These are phyloP conservation scores for Aspergillus sclerotiicarbonarius DNA, from an alignment of 495 filamentous ascomycete species.

Conservation along the genomic window DNA sequence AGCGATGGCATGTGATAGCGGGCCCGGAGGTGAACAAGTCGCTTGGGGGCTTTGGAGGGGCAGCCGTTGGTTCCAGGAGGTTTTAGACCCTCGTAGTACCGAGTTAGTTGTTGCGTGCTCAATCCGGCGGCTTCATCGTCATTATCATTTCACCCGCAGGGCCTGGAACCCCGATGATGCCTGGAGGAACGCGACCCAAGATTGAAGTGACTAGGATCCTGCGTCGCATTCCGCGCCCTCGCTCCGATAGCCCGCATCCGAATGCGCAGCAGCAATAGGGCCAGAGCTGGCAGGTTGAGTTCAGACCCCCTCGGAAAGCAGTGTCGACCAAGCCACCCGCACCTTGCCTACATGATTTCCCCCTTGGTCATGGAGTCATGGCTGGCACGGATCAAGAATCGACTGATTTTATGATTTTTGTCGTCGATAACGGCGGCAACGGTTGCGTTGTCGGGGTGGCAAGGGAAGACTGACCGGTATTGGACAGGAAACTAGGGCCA, in stretches of 20 bases:
- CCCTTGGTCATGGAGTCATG: slow-evolving; percentile 7
- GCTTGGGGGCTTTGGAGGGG: background rate
- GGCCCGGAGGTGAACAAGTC: slow-evolving; percentile 8
- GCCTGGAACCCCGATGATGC: background rate
- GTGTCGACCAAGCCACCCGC: background rate
- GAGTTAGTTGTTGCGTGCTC: background rate
- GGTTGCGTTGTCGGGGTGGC: slow-evolving; percentile 18
- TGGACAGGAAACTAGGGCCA: background rate
- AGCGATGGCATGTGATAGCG: slow-evolving; percentile 22
- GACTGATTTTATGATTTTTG: slow-evolving; percentile 4
- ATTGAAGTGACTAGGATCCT: background rate
- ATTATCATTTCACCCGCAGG: background rate
- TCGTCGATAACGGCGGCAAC: background rate
- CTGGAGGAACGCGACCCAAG: background rate
- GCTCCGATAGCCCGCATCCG: slow-evolving; percentile 13
- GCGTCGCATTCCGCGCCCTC: background rate
- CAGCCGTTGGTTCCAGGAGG: background rate
- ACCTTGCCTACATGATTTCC: background rate
- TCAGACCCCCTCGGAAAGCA: background rate
- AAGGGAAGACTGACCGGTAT: background rate
- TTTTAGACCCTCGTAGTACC: background rate
- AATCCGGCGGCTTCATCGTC: background rate
- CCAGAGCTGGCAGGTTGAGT: background rate
- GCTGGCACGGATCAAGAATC: slow-evolving; percentile 4
- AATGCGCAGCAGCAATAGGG: slow-evolving; percentile 8